phyloP scores from a whole-genome alignment of 2,329 filamentous ascomycete species.

The Neopestalotiopsis clavispora region DNA sequence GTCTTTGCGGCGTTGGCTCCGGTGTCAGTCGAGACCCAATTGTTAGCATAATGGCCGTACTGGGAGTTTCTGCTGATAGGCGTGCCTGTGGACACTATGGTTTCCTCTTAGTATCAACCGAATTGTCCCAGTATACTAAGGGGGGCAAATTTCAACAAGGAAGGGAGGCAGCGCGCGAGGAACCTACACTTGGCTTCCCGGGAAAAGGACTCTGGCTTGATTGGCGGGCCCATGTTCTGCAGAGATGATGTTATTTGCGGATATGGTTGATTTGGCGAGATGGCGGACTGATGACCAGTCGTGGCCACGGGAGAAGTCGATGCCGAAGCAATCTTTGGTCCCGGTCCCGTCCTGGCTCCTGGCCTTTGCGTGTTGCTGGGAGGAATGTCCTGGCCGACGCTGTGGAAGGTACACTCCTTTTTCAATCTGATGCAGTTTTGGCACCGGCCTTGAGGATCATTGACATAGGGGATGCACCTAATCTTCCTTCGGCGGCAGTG shows the following conservation, averaged over 20 bases:
- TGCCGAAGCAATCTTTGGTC: constrained; percentile 47
- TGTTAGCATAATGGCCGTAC: constrained; percentile 44
- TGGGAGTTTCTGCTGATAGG: constrained; percentile 41
- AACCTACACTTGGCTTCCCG: constrained; percentile 50
- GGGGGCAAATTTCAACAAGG: neutral
- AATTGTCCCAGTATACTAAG: neutral
- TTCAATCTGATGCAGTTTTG: constrained; percentile 92
- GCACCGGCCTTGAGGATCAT: constrained; percentile 78
- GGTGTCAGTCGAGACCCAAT: constrained; percentile 52
- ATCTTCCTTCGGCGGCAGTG: constrained; percentile 95
- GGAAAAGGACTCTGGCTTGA: constrained; percentile 45
- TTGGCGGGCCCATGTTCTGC: constrained; percentile 50
- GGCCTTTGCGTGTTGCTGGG: constrained; percentile 50
- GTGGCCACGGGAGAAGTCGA: constrained; percentile 55
- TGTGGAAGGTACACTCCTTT: constrained; percentile 91
- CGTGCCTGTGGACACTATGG: constrained; percentile 40
- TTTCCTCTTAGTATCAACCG: constrained; percentile 9
- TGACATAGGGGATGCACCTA: constrained; percentile 78
- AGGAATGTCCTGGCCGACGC: constrained; percentile 75
- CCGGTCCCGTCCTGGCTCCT: constrained; percentile 42
- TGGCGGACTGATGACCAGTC: constrained; percentile 46
- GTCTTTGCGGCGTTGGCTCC: constrained; percentile 45
- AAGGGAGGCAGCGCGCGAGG: neutral
- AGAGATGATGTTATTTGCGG: constrained; percentile 48
- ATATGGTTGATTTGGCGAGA: constrained; percentile 45